phyloP scores from a whole-genome alignment of 2,329 filamentous ascomycete genomes.

The Fusarium pseudoanthophilum region DNA sequence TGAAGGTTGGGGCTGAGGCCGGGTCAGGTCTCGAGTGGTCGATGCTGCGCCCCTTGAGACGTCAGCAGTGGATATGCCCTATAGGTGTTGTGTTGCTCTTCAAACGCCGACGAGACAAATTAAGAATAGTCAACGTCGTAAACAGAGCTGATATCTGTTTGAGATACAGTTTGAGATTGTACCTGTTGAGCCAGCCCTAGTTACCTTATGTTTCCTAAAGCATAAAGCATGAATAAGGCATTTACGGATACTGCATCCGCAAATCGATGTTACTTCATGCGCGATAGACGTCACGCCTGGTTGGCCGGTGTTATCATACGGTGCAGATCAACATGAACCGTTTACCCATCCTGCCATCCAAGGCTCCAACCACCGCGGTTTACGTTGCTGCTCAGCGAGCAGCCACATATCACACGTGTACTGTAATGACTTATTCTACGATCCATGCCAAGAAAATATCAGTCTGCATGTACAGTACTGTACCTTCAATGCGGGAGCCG shows the following conservation, averaged over 20 bases:
- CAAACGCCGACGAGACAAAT: conserved; percentile 30
- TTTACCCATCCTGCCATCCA: conserved; percentile 5
- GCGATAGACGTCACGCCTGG: conserved; percentile 7
- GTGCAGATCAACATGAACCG: conserved; percentile 18
- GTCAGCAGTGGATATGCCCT: conserved; percentile 40
- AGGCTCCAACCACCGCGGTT: conserved; percentile 1
- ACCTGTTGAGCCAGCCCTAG: neutral
- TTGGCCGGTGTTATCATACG: conserved; percentile 10
- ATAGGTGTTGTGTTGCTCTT: conserved; percentile 17
- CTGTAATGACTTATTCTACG: conserved; percentile 1
- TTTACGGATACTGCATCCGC: neutral
- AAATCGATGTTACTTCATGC: neutral
- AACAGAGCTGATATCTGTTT: conserved; percentile 9
- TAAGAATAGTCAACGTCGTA: conserved; percentile 12
- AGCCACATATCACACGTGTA: neutral
- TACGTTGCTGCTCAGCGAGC: neutral
- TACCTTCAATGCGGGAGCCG: conserved; percentile 7
- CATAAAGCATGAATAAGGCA: neutral
- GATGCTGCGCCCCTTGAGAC: conserved; percentile 43
- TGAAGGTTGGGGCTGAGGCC: neutral
- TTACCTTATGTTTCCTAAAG: neutral
- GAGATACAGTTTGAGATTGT: conserved; percentile 15
- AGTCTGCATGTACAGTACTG: neutral
- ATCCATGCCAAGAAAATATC: conserved; percentile 3
- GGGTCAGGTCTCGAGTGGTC: neutral